Percentiles rank a stretch among this genome's conserved stretches.
These are phyloP conservation scores for Periconia digitata DNA, from an alignment of 2,329 filamentous ascomycete genomes.

Conservation along the genomic window DNA sequence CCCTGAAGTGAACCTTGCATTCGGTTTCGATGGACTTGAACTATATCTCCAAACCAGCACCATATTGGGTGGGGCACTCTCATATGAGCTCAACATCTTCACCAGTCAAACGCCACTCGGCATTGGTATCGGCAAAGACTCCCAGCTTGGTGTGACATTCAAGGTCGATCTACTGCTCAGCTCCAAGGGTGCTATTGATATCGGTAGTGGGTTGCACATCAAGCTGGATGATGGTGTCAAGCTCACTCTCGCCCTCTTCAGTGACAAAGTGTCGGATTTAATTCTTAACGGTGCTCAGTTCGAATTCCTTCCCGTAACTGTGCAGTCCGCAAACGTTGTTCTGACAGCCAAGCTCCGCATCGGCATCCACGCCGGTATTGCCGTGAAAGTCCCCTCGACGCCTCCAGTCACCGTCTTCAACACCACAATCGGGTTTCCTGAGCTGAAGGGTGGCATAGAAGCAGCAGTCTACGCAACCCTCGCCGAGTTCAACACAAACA, in stretches of 20 bases:
- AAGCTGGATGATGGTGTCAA: constrained; percentile 54
- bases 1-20: constrained; percentile 46
- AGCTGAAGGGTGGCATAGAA: constrained; percentile 50
- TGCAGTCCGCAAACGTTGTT: constrained; percentile 49
- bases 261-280: constrained; percentile 51
- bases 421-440: constrained; percentile 9
- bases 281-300: constrained; percentile 55
- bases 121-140: constrained; percentile 40
- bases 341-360: constrained; percentile 54
- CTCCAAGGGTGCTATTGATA: constrained; percentile 50
- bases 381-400: constrained; percentile 5
- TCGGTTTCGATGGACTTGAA: constrained; percentile 56
- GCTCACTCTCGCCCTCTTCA: constrained; percentile 55
- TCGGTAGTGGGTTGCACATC: constrained; percentile 59
- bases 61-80: constrained; percentile 44
- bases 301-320: constrained; percentile 58
- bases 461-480: constrained; percentile 55
- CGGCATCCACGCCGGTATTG: constrained; percentile 48
- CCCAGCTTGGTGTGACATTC: constrained; percentile 53
- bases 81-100: constrained; percentile 55
- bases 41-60: constrained; percentile 55
- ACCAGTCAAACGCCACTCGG: constrained; percentile 50
- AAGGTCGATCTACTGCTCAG: constrained; percentile 56
- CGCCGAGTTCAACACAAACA: constrained; percentile 57
- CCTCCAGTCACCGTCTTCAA: constrained; percentile 3